Conservation (phyloP, 2,329 filamentous ascomycete species). For the Stemphylium lycopersici region DNA sequence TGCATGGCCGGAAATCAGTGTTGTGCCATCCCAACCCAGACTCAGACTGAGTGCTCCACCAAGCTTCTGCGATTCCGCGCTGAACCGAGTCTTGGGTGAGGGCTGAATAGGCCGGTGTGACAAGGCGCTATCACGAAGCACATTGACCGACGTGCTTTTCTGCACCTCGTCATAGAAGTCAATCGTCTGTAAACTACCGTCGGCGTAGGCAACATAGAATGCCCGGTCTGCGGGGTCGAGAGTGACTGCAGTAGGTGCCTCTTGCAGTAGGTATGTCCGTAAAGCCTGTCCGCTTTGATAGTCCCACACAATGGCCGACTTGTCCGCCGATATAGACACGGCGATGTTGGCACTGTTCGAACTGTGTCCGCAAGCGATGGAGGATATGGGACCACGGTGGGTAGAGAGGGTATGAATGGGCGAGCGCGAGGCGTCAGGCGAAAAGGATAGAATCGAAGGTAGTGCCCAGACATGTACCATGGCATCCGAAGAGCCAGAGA, state of each 20-base stretch:
- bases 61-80: slow-evolving; percentile 64
- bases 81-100: slow-evolving; percentile 49
- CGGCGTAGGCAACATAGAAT: slow-evolving; percentile 79
- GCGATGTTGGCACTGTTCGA: slow-evolving; percentile 78
- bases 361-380: slow-evolving; percentile 68
- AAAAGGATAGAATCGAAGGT: slow-evolving; percentile 71
- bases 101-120: slow-evolving; percentile 58
- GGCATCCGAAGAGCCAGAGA: slow-evolving; percentile 83
- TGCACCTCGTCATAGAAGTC: slow-evolving; percentile 69
- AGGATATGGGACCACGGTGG: slow-evolving; percentile 75
- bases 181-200: slow-evolving; percentile 79
- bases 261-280: slow-evolving; percentile 80
- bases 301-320: slow-evolving; percentile 92
- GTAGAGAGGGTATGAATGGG: slow-evolving; percentile 79
- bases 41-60: slow-evolving; percentile 72
- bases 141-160: slow-evolving; percentile 45
- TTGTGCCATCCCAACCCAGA: slow-evolving; percentile 82
- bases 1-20: slow-evolving; percentile 78
- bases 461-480: slow-evolving; percentile 93
- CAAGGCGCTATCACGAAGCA: slow-evolving; percentile 62
- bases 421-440: slow-evolving; percentile 60
- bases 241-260: slow-evolving; percentile 72
- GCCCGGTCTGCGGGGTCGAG: slow-evolving; percentile 85
- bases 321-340: slow-evolving; percentile 83
- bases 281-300: slow-evolving; percentile 78